Percentiles rank a stretch among this genome's conserved stretches.
phyloP scores from a whole-genome alignment of 305 asterid genomes.

The Solanum hybrid region DNA sequence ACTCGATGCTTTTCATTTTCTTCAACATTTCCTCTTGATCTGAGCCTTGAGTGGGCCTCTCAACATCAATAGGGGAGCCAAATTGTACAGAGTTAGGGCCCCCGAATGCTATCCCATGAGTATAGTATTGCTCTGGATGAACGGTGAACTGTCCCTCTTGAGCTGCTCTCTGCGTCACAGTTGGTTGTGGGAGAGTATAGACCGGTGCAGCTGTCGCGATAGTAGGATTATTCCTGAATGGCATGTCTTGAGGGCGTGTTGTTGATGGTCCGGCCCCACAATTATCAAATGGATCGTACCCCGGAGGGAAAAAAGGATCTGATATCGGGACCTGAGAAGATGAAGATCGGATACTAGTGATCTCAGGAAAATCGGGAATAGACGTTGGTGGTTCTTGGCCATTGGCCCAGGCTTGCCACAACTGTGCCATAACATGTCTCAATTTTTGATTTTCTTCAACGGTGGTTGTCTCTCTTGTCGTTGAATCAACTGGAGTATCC shows the following conservation, averaged over 20 bases:
- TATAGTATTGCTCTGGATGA: too few relatives aligned
- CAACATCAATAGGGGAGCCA: too few relatives aligned
- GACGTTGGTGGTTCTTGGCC: background rate
- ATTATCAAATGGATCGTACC: background rate
- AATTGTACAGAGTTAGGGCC: too few relatives aligned
- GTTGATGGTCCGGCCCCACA: background rate
- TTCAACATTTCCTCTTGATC: too few relatives aligned
- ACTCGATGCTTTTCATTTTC: too few relatives aligned
- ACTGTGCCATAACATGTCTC: background rate
- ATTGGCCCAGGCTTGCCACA: background rate
- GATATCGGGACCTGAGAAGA: background rate
- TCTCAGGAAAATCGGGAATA: background rate
- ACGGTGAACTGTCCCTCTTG: too few relatives aligned
- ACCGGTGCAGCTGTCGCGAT: background rate
- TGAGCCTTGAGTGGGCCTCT: too few relatives aligned
- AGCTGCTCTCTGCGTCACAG: background rate
- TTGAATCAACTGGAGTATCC: background rate
- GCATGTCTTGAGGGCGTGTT: background rate
- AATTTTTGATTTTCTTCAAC: background rate
- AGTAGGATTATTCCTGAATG: background rate
- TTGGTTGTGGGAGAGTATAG: background rate
- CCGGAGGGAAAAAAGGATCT: background rate
- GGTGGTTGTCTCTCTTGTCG: background rate
- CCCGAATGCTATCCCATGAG: too few relatives aligned
- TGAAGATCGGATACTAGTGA: background rate